Base-by-base conservation (phyloP, 441 rosid genomes). In the Viola pubescens region DNA sequence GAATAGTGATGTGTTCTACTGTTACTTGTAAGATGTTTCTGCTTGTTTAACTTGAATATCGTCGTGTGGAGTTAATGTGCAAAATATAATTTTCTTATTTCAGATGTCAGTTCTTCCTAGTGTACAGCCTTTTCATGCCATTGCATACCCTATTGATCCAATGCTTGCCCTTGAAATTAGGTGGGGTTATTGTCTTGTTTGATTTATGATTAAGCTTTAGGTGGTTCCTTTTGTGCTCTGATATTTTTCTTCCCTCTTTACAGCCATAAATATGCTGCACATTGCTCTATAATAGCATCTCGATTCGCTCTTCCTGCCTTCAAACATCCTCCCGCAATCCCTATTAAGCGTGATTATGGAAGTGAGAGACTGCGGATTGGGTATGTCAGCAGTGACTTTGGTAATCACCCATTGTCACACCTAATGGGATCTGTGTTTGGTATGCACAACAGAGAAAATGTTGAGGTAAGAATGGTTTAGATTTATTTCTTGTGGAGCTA, bases 391-490 rank as follows among this genome's bases (percentile, higher is more conserved):
- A 94, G 99, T 76, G 99, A 94, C 61, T 94, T 94, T 54, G 98
- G 98, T n/a, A 94, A 94, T 64, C 99, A 94, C 54, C 99, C 99
- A 2, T 70, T 94, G 73, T 94, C 99, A 39, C 99, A 94, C 68
- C 97, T 94, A 51, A 91, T 94, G 99, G 99, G 98, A 55, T 94
- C 99, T 7, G 89, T 94, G 62, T 94, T 91, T 78, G 99, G 99
- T 67, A 87, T 90, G 97, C 99, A 94, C 73, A 81, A 88, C 81
- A 78, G 73, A 74, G 87, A 83, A 54, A 82, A 88, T 69, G 75
- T 90, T 12, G 97, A 94, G 97, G 99, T 87, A 49, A 40, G 86
- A 71, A 37, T 58, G 13, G n/a, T 10, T 51, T 48, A 6, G 6
- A 10, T 4, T 7, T n/a, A 9, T 46, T 34, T 7, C 40, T n/a